phyloP scores from a whole-genome alignment of 2,329 filamentous ascomycete genomes.

The Purpureocillium lavendulum region DNA sequence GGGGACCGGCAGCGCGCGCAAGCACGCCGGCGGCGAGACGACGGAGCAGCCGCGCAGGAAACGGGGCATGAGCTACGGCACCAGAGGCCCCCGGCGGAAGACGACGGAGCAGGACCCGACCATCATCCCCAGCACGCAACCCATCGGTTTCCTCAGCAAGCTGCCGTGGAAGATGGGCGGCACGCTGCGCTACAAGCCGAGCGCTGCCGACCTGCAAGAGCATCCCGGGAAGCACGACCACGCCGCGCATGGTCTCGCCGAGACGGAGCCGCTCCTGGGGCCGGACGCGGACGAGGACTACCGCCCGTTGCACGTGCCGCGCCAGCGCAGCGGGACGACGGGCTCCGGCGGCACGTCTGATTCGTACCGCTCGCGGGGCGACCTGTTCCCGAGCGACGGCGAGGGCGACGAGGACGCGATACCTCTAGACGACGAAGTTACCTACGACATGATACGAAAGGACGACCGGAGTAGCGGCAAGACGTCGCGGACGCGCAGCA shows the following conservation, averaged over 20 bases:
- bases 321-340: slow-evolving; percentile 66
- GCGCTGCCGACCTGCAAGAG: slow-evolving; percentile 82
- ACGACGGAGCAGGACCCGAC: slow-evolving; percentile 64
- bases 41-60: slow-evolving; percentile 62
- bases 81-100: slow-evolving; percentile 46
- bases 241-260: slow-evolving; percentile 25
- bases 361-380: slow-evolving; percentile 78
- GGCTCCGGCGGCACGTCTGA: slow-evolving; percentile 76
- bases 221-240: slow-evolving; percentile 54
- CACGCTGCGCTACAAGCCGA: slow-evolving; percentile 79
- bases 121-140: slow-evolving; percentile 80
- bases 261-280: slow-evolving; percentile 62
- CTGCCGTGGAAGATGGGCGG: slow-evolving; percentile 81
- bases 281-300: slow-evolving; percentile 20
- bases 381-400: slow-evolving; percentile 81
- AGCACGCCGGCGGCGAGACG: slow-evolving; percentile 21
- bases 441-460: slow-evolving; percentile 68
- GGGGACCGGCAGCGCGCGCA: slow-evolving; percentile 48
- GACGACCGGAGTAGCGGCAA: slow-evolving; percentile 61
- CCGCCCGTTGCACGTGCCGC: slow-evolving; percentile 20
- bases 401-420: slow-evolving; percentile 87
- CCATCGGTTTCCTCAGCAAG: slow-evolving; percentile 75
- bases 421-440: slow-evolving; percentile 88
- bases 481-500: slow-evolving; percentile 49
- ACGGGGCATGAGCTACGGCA: slow-evolving; percentile 84